Conservation (phyloP, 2,329 filamentous ascomycete species). For the Fusarium albosuccineum region DNA sequence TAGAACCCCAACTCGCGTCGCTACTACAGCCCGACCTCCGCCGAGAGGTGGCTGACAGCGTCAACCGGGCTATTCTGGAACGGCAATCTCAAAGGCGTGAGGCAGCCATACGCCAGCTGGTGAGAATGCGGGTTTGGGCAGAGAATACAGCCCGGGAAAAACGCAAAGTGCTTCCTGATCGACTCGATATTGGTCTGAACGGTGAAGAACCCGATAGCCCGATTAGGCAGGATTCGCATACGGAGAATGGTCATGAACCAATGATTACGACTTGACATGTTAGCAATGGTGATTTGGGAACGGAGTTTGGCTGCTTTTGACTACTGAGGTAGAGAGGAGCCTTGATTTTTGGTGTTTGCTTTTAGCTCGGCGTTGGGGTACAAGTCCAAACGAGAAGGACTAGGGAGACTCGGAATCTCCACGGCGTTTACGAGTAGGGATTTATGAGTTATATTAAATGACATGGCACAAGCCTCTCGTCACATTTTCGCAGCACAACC, state of each 20-base stretch:
- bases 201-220: constrained; percentile 52
- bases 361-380: constrained; percentile 40
- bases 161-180: constrained; percentile 49
- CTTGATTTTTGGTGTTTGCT: constrained; percentile 18
- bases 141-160: constrained; percentile 70
- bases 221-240: constrained; percentile 34
- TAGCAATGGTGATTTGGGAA: constrained; percentile 11
- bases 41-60: constrained; percentile 84
- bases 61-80: constrained; percentile 89
- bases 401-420: constrained; percentile 22
- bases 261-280: constrained; percentile 64
- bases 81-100: constrained; percentile 80
- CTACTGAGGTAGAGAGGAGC: constrained; percentile 26
- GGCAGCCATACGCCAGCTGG: constrained; percentile 83
- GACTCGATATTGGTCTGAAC: constrained; percentile 54
- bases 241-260: constrained; percentile 61
- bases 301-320: constrained; percentile 30
- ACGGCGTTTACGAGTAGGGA: constrained; percentile 28
- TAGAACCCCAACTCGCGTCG: constrained; percentile 80
- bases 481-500: background rate
- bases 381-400: constrained; percentile 25
- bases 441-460: background rate
- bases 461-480: constrained; percentile 1
- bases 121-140: constrained; percentile 87
- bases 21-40: constrained; percentile 85